Evolutionary conservation across 139 green algal genomes (phyloP).

Genomic region (Picochlorum costavermella): DNA sequence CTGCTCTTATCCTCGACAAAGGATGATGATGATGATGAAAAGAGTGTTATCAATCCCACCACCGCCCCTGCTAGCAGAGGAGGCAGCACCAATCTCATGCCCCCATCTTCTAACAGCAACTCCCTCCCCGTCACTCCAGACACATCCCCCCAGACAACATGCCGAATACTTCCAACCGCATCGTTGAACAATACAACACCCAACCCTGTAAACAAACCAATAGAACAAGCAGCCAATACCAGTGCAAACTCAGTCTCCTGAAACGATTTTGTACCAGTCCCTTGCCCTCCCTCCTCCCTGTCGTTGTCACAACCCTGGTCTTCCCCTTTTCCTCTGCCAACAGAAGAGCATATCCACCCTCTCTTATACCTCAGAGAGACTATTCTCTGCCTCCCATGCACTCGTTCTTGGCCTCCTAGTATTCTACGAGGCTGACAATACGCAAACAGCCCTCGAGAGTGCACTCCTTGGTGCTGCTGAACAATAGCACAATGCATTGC

Average conservation of each 20-base stretch:
- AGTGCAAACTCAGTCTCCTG: slow-evolving; percentile 39
- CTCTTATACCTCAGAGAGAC: too few relatives aligned
- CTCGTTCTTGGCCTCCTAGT: too few relatives aligned
- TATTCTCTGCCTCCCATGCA: too few relatives aligned
- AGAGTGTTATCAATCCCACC: slow-evolving; percentile 16
- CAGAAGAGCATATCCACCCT: too few relatives aligned
- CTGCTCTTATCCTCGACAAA: neutral
- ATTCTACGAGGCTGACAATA: too few relatives aligned
- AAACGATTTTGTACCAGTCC: neutral
- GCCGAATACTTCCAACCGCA: slow-evolving; percentile 30
- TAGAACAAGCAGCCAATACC: slow-evolving; percentile 35
- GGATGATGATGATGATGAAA: slow-evolving; percentile 2
- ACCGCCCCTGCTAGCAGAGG: slow-evolving; percentile 19
- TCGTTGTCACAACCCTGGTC: neutral
- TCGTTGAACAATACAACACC: slow-evolving; percentile 48
- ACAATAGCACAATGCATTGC: too few relatives aligned
- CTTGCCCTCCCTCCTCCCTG: slow-evolving; percentile 8
- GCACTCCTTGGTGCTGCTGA: too few relatives aligned
- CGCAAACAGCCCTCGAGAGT: too few relatives aligned
- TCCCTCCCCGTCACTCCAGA: slow-evolving; percentile 8
- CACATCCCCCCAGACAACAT: slow-evolving; percentile 23
- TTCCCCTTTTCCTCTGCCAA: too few relatives aligned
- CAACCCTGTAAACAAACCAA: slow-evolving; percentile 37
- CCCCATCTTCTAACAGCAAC: slow-evolving; percentile 9
- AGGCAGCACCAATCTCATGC: slow-evolving; percentile 21